Evolutionary conservation across 331 rosid species (phyloP), one percentile per base, ranked within the genome.

Genomic region (Arachis monticola): DNA sequence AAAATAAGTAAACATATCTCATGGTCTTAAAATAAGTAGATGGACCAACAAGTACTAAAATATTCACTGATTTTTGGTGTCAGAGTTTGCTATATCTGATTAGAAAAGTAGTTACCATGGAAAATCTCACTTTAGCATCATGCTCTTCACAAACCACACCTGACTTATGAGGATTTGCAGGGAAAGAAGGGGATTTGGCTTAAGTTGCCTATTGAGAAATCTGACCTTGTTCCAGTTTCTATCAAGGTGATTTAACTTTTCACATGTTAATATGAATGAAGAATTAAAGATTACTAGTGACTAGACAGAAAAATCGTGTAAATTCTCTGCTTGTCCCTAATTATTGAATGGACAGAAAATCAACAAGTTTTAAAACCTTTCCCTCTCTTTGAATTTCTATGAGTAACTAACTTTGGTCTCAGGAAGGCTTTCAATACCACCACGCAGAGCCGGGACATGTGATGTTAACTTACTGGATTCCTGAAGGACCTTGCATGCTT

Each of bases 401-500:
- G 53, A 56, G 79, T 38, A 73, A 75, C 55, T 78, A 52, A 10
- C 74, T 78, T 84, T 80, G 76, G 73, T 85, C 30, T 67, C 96
- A 94, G 99, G 96, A 88, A 79, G 97, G 99, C 35, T 94, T 94
- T 61, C 80, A 86, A 38, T 94, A 94, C 77, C 99, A 94, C 74
- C 99, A 94, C 59, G 99, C 99, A 0, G 93, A 94, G 60, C 88
- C 90, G 77, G 93, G 95, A 10, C 87, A 94, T 67, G 83, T 94
- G 83, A 94, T 94, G 99, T 76, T 94, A 80, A 94, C 99, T 17
- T 87, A 83, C 73, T 94, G 99, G 99, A 87, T 94, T 74, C 99
- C 99, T 1, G 96, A 94, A 10, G 97, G 95, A 60, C 99, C 96
- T 65, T 86, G 88, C 81, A 82, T 92, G 97, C 97, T 94, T 81